Base-by-base conservation (phyloP, 345 rosid genomes). In the Melaleuca quinquenervia region DNA sequence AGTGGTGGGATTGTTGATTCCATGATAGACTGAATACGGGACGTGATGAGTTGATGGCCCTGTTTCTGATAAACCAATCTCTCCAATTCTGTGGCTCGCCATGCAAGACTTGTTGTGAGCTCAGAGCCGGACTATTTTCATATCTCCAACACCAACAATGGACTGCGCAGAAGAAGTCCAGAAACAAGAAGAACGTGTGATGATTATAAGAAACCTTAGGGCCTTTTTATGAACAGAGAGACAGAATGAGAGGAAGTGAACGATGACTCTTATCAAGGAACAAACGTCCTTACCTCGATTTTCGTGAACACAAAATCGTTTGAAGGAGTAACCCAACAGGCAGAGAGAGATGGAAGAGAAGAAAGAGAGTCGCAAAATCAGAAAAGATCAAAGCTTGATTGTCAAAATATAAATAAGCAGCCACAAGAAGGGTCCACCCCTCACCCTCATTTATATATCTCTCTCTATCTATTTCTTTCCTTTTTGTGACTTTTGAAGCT, bases 1-100 rank as follows among this genome's bases (percentile, higher is more conserved):
- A 86, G 91, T 91, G 85, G 91, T 84, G 84, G 97, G 92, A 62
- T 87, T 89, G 92, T 87, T 92, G 89, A 95, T 90, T 56, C 98
- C 97, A 91, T 94, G 96, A 84, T 92, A 90, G 87, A 92, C 90
- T 26, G 95, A 91, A 84, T 94, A 97, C 76, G 99, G 91, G 51
- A 91, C 89, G 90, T 94, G 96, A 87, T 90, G 96, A 83, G 88
- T 90, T 64, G 94, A 91, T 82, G 96, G 98, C 53, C 93, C 93
- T 53, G 93, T 88, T 85, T 92, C 92, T 50, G 95, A 91, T 53
- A 94, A 91, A 86, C 95, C 94, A 36, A 93, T 94, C 90, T 93
- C 96, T 82, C 95, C 98, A 85, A 94, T 84, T 85, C 95, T 89
- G 87, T 94, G 96, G 82, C 92, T 95, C 74, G 96, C 98, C 99